Base-by-base conservation (phyloP, 257 asterid species). In the Eucommia ulmoides region DNA sequence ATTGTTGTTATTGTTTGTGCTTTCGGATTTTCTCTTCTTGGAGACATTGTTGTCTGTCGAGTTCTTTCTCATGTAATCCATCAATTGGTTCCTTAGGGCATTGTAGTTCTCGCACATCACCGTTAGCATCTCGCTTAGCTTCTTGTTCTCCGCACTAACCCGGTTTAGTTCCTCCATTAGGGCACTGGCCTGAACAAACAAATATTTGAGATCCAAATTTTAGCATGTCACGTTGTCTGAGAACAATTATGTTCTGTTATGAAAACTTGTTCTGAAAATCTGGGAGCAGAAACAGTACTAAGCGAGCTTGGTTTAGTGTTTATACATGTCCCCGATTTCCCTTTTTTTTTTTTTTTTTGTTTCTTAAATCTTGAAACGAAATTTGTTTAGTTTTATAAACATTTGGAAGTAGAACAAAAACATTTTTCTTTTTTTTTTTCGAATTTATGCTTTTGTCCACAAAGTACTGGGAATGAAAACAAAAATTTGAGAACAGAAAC, bases 111-210 rank as follows among this genome's bases (percentile, higher is more conserved):
- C 94, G 49, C 93, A 88, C 82, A 84, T 55, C 1, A 77, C 74
- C 22, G 93, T 72, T 9, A 88, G 24, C 74, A 74, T 50, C 49
- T 88, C 83, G 0, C 83, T 75, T 55, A 88, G 73, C 62, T 74
- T 88, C 86, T 73, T 81, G 81, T 84, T 88, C 45, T 88, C 95
- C 16, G 84, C 93, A 51, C 69, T 77, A 65, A 79, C 74, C 42
- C 94, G 53, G 22, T 74, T 88, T 61, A 88, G 52, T 41, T 88
- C 97, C 66, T 88, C 95, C n/a, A 75, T 38, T 58, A 81, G 62
- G 45, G 79, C 88, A 2, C 79, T 69, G 6, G 67, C 65, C 93
- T 84, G 74, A 41, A 49, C 7, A 42, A 1, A 26, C 6, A 26
- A 26, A 26, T 4, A 26, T 12, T 26, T 4, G 6, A 26, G 38